Base-by-base conservation (phyloP, 345 rosid genomes). In the Melastoma malabathricum region DNA sequence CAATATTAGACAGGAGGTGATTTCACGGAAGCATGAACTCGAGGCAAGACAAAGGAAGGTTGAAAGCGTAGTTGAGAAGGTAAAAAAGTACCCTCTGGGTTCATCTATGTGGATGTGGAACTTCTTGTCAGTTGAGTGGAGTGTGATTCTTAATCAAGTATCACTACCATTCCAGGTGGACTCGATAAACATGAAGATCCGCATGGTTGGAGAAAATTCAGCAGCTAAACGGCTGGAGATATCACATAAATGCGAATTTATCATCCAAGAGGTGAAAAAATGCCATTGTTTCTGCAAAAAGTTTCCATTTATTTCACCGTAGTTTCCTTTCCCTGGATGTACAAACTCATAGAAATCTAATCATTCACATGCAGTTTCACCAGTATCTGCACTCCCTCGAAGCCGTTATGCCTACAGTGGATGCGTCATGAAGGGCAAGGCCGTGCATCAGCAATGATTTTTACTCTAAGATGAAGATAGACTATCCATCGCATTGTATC, bases 31-130 rank as follows among this genome's bases (percentile, higher is more conserved):
- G 73, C 68, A 15, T 44, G 75, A 79, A 27, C 83, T 92, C 57
- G 82, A 84, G 66, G 67, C 64, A 56, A 80, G 94, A 56, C 96
- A 85, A 65, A 74, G 55, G 64, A 70, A 79, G 56, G 80, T 87
- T 48, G 97, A 82, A 75, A 68, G 79, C 65, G 64, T 84, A 13
- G 64, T 87, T 44, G 75, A 78, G 50, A 77, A 72, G 88, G 98
- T 83, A 73, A n/a, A 72, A n/a, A 34, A 22, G 23, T 16, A 20
- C 16, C 15, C 13, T 34, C 29, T 51, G 0, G 44, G 20, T n/a
- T 29, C 23, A 29, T 43, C 29, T 34, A n/a, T 51, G 18, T 17
- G 34, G 50, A 22, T 43, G 17, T 55, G 0, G 10, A 51, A 34
- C 55, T n/a, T 27, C 55, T 6, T 43, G 41, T 34, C 15, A 51